Conservation (phyloP, 225 moss, liverwort and hornwort genomes). For the Physcomitrellopsis africana region DNA sequence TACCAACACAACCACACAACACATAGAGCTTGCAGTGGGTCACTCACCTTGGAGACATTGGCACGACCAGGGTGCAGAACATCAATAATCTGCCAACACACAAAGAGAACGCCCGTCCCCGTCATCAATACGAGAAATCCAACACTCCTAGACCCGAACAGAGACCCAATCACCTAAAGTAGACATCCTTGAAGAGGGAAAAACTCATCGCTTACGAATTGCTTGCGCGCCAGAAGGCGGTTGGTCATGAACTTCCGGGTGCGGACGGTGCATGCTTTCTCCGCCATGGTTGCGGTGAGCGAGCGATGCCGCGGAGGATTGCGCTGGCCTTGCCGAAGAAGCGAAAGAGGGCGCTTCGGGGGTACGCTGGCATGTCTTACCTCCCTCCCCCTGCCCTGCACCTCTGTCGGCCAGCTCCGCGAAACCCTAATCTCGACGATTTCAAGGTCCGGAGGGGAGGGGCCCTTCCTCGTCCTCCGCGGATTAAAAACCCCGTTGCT, state of each 20-base stretch:
- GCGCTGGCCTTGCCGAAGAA: too few relatives aligned
- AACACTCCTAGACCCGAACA: background rate
- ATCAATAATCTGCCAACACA: slow-evolving; percentile 57
- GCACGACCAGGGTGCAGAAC: slow-evolving; percentile 74
- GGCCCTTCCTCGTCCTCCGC: too few relatives aligned
- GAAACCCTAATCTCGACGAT: too few relatives aligned
- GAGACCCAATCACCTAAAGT: background rate
- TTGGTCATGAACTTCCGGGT: slow-evolving; percentile 82
- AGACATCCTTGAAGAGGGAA: background rate
- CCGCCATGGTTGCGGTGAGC: slow-evolving; percentile 49
- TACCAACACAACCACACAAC: background rate
- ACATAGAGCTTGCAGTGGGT: background rate
- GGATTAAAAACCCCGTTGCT: too few relatives aligned
- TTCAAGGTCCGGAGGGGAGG: too few relatives aligned
- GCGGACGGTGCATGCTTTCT: slow-evolving; percentile 80
- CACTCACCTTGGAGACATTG: slow-evolving; percentile 70
- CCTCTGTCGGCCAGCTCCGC: too few relatives aligned
- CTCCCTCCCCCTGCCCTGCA: too few relatives aligned
- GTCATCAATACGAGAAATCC: background rate
- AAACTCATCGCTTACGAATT: slow-evolving; percentile 51
- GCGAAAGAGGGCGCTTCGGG: too few relatives aligned
- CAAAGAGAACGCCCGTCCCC: background rate
- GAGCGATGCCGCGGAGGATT: too few relatives aligned
- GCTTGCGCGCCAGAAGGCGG: slow-evolving; percentile 69
- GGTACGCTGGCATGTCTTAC: too few relatives aligned